These are phyloP conservation scores for Neopestalotiopsis sp. DNA, from an alignment of 2,329 filamentous ascomycete genomes.

Conservation along the genomic window DNA sequence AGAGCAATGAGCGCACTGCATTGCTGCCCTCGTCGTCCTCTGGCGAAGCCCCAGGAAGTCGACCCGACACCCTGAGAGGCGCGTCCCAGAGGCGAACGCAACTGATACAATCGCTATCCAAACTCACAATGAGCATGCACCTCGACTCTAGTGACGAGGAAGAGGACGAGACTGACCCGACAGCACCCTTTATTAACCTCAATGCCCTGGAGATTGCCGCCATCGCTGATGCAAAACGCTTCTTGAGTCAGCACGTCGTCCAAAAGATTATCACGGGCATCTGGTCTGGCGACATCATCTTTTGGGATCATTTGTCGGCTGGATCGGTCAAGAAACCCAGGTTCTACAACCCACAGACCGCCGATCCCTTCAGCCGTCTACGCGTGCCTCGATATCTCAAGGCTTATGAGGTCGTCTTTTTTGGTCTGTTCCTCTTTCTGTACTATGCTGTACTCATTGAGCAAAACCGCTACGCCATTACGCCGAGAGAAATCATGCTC, in stretches of 20 bases:
- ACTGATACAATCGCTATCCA: constrained; percentile 60
- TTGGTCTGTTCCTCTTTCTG: constrained; percentile 71
- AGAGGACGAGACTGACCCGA: constrained; percentile 65
- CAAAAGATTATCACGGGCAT: constrained; percentile 75
- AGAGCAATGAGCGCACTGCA: constrained; percentile 54
- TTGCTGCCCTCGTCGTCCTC: constrained; percentile 42
- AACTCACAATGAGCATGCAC: constrained; percentile 56
- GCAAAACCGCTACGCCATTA: constrained; percentile 70
- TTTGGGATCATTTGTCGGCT: constrained; percentile 72
- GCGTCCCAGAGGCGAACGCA: constrained; percentile 54
- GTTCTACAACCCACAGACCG: constrained; percentile 64
- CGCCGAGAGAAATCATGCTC: constrained; percentile 71
- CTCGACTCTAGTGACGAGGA: constrained; percentile 47
- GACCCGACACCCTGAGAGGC: constrained; percentile 33
- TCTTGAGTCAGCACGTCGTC: constrained; percentile 72
- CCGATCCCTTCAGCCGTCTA: constrained; percentile 72
- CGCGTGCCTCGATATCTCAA: constrained; percentile 76
- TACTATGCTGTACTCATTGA: constrained; percentile 89
- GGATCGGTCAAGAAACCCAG: constrained; percentile 70
- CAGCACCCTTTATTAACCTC: constrained; percentile 75
- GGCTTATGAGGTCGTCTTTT: constrained; percentile 74
- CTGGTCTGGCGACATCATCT: constrained; percentile 76
- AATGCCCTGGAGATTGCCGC: constrained; percentile 83
- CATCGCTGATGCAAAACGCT: constrained; percentile 74
- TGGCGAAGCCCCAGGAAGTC: constrained; percentile 25